phyloP scores from a whole-genome alignment of 345 rosid species.

The Viola odorata region DNA sequence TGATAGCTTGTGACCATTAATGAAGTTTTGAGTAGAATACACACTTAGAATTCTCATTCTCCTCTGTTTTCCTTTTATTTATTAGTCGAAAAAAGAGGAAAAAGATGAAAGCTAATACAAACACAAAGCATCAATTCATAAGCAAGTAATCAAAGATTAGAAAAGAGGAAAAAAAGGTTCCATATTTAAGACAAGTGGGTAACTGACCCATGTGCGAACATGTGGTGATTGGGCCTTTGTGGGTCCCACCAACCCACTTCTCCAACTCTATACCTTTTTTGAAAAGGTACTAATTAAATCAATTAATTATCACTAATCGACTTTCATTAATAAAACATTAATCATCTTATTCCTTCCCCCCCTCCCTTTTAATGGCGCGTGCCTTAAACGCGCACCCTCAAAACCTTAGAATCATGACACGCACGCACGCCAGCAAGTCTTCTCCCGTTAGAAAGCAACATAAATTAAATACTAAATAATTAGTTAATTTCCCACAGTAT shows the following conservation, averaged over 20 bases:
- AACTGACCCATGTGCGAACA: constrained; percentile 36
- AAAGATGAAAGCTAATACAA: constrained; percentile 20
- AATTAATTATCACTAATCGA: background rate
- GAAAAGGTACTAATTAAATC: background rate
- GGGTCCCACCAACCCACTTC: constrained; percentile 36
- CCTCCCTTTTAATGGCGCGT: background rate
- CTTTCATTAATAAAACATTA: background rate
- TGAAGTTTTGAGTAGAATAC: too few relatives aligned
- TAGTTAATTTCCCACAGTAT: too few relatives aligned
- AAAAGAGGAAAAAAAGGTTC: constrained; percentile 9
- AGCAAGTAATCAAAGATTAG: constrained; percentile 26
- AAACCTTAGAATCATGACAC: background rate
- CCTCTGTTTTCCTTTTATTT: too few relatives aligned
- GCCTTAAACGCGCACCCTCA: background rate
- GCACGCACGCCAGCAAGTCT: background rate
- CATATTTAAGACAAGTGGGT: constrained; percentile 27
- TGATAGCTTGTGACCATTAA: too few relatives aligned
- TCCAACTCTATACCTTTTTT: constrained; percentile 13
- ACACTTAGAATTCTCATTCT: too few relatives aligned
- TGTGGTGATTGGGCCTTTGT: constrained; percentile 33
- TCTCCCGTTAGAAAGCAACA: constrained; percentile 4
- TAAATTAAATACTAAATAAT: too few relatives aligned
- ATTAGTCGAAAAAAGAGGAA: too few relatives aligned
- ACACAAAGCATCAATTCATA: constrained; percentile 25
- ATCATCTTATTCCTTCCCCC: background rate